Evolutionary conservation across 2,329 filamentous ascomycete genomes (phyloP), one percentile per base, ranked within the genome.

Genomic region (Clonostachys chloroleuca): DNA sequence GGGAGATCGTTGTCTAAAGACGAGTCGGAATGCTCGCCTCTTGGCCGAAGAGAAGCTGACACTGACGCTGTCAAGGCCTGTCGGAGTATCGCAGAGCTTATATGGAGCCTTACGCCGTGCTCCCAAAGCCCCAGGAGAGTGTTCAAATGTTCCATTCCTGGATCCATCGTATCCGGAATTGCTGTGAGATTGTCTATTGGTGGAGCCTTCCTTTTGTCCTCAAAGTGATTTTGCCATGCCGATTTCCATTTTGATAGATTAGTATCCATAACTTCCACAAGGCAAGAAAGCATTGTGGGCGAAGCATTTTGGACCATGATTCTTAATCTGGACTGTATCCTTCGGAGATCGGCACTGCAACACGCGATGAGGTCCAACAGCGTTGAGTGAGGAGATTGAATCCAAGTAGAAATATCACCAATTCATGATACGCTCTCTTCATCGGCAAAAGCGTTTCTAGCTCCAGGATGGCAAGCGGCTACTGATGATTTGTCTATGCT

Each of bases 111-210:
- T 12, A 52, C 46, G 33, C 51, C 49, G n/a, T 47, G 18, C 39
- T 54, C 51, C 47, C 51, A 54, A n/a, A 54, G 47, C 8, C 45
- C 49, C 17, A 51, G 36, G 4, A 54, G 39, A 6, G 13, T 20
- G 12, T 34, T 14, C 6, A 47, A 13, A 43, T 47, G 45, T 13
- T 20, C 12, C 13, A 18, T 47, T 5, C 14, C 40, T 10, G 40
- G 40, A 12, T 42, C 33, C 33, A 43, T 12, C 5, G 12, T 16
- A 36, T 20, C 6, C 45, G 39, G 30, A 12, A 33, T 12, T 13
- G 12, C 5, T 30, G 20, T 24, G 5, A 24, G 42, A 43, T 43
- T 18, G 8, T 17, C 30, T 24, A 24, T 24, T 5, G 20, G 6
- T 5, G 20, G 20, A 24, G 20, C 20, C 20, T 5, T 24, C 5